phyloP scores from a whole-genome alignment of 2,329 filamentous ascomycete species.

The Calonectria hongkongensis region DNA sequence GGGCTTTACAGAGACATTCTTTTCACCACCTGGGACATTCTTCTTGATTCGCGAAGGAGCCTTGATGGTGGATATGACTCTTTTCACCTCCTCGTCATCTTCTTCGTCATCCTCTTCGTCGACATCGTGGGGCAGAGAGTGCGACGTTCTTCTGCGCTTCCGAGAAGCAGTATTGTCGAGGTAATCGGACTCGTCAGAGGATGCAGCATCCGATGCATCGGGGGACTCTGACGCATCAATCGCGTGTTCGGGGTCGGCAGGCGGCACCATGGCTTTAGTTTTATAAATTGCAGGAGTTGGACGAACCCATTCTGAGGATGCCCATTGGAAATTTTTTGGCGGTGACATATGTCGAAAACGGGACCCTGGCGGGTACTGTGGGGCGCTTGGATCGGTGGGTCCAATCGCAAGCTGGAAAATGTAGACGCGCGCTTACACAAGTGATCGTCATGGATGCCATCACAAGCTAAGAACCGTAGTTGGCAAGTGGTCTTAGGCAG shows the following conservation, averaged over 20 bases:
- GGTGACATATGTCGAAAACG: conserved; percentile 53
- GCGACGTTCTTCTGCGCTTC: conserved; percentile 66
- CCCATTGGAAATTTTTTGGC: conserved; percentile 53
- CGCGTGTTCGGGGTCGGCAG: conserved; percentile 46
- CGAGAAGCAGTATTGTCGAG: conserved; percentile 67
- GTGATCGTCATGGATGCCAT: conserved; percentile 30
- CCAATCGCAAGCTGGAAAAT: conserved; percentile 34
- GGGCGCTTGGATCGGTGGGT: conserved; percentile 33
- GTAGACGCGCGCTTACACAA: conserved; percentile 57
- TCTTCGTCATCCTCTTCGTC: conserved; percentile 56
- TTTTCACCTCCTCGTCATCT: conserved; percentile 59
- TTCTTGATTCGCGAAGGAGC: conserved; percentile 73
- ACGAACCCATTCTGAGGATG: conserved; percentile 43
- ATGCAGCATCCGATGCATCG: conserved; percentile 45
- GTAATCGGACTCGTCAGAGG: conserved; percentile 68
- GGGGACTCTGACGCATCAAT: conserved; percentile 37
- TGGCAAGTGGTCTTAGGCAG: conserved; percentile 4
- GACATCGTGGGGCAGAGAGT: conserved; percentile 49
- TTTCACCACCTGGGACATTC: conserved; percentile 53
- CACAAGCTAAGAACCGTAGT: conserved; percentile 18
- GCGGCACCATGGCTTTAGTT: conserved; percentile 47
- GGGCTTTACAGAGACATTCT: conserved; percentile 46
- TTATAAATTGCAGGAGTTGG: conserved; percentile 52
- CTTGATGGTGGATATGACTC: conserved; percentile 64
- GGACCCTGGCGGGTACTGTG: conserved; percentile 45